A percentile compares a stretch with the other conserved stretches of the same genome.
phyloP scores from a whole-genome alignment of 2,329 filamentous ascomycete species.

The Lachnellula cervina region DNA sequence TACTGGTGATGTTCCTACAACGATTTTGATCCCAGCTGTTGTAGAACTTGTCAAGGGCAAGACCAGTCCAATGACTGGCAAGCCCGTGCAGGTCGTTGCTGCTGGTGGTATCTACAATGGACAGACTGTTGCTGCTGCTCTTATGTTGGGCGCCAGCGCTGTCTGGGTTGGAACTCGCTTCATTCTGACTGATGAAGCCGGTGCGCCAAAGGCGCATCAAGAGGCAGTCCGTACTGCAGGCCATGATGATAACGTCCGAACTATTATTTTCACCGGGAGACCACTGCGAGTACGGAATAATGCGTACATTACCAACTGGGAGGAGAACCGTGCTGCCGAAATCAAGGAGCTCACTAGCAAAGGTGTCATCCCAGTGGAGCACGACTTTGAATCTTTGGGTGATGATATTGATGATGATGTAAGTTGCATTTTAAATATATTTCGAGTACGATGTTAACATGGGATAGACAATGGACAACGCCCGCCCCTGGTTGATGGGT shows the following conservation, averaged over 20 bases:
- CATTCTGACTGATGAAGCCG: conserved; percentile 88
- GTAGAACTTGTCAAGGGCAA: conserved; percentile 74
- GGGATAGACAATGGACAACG: conserved; percentile 74
- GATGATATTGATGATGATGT: conserved; percentile 51
- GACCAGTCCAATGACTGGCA: conserved; percentile 81
- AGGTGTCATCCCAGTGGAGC: conserved; percentile 89
- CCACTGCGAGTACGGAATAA: conserved; percentile 92
- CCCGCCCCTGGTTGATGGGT: conserved; percentile 90
- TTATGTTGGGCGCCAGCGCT: conserved; percentile 87
- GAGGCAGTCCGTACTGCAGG: conserved; percentile 87
- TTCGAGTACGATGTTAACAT: conserved; percentile 56
- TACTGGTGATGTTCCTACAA: conserved; percentile 89
- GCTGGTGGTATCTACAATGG: conserved; percentile 94
- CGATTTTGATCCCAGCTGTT: conserved; percentile 83
- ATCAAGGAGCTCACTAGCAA: conserved; percentile 88
- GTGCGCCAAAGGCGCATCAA: conserved; percentile 89
- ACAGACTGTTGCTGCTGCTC: conserved; percentile 78
- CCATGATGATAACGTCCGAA: conserved; percentile 94
- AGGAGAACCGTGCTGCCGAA: conserved; percentile 82
- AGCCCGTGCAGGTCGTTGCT: conserved; percentile 85
- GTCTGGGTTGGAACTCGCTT: conserved; percentile 98
- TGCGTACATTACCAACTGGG: conserved; percentile 92
- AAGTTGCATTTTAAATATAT: neutral
- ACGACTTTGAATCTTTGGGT: conserved; percentile 84
- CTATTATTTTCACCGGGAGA: conserved; percentile 97